Conservation (phyloP, 768 basidiomycete species). For the Chalciporus pseudorubinellus region DNA sequence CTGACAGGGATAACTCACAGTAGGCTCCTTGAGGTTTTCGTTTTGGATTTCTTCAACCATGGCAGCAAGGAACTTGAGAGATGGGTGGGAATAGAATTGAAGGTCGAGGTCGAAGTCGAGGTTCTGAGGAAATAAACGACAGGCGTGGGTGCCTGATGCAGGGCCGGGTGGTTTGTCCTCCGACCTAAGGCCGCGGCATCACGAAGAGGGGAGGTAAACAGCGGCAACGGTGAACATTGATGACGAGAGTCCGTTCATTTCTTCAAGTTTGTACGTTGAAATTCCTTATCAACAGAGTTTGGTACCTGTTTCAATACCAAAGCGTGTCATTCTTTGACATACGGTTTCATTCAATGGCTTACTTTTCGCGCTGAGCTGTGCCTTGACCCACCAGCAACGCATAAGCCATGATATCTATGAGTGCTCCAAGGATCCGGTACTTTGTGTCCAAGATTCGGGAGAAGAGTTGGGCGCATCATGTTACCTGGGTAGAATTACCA, state of each 20-base stretch:
- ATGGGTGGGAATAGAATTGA: neutral
- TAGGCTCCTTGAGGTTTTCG: neutral
- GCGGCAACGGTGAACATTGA: neutral
- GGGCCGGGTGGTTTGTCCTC: neutral
- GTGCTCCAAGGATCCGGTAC: neutral
- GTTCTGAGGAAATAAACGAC: neutral
- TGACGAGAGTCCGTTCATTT: no score
- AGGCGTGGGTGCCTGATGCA: slow-evolving; percentile 4
- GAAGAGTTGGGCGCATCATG: neutral
- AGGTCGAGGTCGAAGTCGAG: no score
- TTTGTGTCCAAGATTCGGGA: neutral
- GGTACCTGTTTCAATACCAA: neutral
- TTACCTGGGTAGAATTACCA: neutral
- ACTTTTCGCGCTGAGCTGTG: no score
- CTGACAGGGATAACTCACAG: neutral
- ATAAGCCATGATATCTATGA: neutral
- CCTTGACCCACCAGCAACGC: no score
- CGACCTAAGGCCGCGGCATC: neutral
- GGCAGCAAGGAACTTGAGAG: neutral
- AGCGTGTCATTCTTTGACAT: neutral
- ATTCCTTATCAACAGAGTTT: neutral
- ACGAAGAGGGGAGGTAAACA: neutral
- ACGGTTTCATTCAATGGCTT: no score
- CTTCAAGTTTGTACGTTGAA: no score
- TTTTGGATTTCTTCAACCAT: slow-evolving; percentile 6